These are phyloP conservation scores for Trametes polyzona DNA, from an alignment of 1,284 basidiomycete species.

Conservation along the genomic window DNA sequence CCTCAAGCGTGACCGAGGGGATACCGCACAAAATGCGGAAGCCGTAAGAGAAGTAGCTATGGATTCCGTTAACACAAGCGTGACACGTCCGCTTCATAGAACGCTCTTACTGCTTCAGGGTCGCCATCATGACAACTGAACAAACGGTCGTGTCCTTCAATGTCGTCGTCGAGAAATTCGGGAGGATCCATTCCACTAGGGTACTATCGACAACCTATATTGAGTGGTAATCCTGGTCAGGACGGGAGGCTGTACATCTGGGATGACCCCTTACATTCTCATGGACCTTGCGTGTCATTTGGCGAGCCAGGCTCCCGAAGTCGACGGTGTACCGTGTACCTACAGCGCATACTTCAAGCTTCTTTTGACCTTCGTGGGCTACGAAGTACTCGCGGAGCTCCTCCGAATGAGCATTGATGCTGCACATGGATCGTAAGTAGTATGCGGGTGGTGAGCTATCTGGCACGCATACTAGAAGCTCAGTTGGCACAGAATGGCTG, in stretches of 20 bases:
- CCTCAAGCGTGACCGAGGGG: conserved; percentile 51
- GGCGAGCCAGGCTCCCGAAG: conserved; percentile 36
- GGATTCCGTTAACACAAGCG: too few relatives aligned
- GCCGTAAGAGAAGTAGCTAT: conserved; percentile 42
- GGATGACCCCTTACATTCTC: conserved; percentile 6
- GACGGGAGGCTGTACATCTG: too few relatives aligned
- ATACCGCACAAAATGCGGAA: conserved; percentile 45
- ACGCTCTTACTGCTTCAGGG: conserved; percentile 35
- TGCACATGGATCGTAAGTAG: background rate
- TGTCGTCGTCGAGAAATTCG: conserved; percentile 52
- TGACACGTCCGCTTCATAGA: background rate
- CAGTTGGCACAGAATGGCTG: conserved; percentile 13
- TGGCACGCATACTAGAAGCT: conserved; percentile 32
- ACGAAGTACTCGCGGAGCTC: conserved; percentile 45
- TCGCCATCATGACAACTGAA: conserved; percentile 50
- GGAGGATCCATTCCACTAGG: conserved; percentile 47
- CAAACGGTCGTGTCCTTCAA: conserved; percentile 42
- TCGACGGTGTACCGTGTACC: conserved; percentile 29
- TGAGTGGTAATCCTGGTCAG: conserved; percentile 30
- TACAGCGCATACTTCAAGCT: conserved; percentile 35
- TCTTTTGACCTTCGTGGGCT: conserved; percentile 41
- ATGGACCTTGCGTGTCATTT: conserved; percentile 37
- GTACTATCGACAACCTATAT: conserved; percentile 38
- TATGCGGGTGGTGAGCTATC: background rate
- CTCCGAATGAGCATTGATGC: conserved; percentile 46